phyloP scores from a whole-genome alignment of 2,329 filamentous ascomycete genomes.

The Clonostachys rosea region DNA sequence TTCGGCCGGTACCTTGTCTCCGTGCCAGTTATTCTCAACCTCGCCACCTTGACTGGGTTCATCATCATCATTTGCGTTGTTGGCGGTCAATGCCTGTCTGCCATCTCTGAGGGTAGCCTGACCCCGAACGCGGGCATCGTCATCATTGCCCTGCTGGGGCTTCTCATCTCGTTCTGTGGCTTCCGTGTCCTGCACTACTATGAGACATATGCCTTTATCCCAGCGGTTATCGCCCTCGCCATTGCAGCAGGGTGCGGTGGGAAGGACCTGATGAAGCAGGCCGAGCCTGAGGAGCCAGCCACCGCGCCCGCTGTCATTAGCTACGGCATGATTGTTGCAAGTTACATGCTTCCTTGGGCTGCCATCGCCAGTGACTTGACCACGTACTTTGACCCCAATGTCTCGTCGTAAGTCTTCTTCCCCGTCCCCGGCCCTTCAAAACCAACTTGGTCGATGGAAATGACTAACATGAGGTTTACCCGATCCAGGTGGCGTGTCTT shows the following conservation, averaged over 20 bases:
- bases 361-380: conserved; percentile 55
- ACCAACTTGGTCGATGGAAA: background rate
- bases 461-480: conserved; percentile 10
- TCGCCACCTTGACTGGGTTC: conserved; percentile 60
- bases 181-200: conserved; percentile 53
- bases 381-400: conserved; percentile 54
- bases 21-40: conserved; percentile 56
- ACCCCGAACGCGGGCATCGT: conserved; percentile 54
- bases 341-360: conserved; percentile 60
- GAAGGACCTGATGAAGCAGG: conserved; percentile 41
- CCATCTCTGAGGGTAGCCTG: conserved; percentile 42
- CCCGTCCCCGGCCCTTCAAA: background rate
- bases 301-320: conserved; percentile 42
- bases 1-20: conserved; percentile 57
- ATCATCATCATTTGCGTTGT: conserved; percentile 57
- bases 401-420: conserved; percentile 36
- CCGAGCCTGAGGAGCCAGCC: conserved; percentile 27
- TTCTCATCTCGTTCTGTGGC: conserved; percentile 59
- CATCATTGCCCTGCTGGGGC: conserved; percentile 49
- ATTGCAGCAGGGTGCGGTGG: conserved; percentile 52
- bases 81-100: conserved; percentile 53
- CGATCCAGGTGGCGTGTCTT: conserved; percentile 32
- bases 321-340: conserved; percentile 57
- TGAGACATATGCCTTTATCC: conserved; percentile 53
- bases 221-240: conserved; percentile 46